A percentile compares a stretch with the other conserved stretches of the same genome.
phyloP scores from a whole-genome alignment of 2,329 filamentous ascomycete species.

The Cephalotrichum gorgonifer region DNA sequence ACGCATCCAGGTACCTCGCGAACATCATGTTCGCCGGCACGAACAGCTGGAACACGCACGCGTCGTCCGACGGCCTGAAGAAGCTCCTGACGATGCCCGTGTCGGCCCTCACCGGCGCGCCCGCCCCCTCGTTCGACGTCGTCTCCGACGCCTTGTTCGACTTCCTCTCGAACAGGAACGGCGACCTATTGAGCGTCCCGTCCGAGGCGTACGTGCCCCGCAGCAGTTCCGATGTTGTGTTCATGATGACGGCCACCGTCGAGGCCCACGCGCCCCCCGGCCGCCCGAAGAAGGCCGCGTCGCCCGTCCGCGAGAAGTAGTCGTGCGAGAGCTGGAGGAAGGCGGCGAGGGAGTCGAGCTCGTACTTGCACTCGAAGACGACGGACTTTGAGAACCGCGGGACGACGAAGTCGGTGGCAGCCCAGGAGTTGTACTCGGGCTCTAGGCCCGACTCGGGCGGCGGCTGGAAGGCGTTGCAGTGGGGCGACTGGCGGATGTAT shows the following conservation, averaged over 20 bases:
- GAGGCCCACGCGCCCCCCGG: slow-evolving; percentile 53
- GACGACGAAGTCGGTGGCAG: slow-evolving; percentile 48
- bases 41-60: slow-evolving; percentile 77
- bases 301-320: slow-evolving; percentile 65
- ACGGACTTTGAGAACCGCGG: slow-evolving; percentile 56
- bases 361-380: slow-evolving; percentile 95
- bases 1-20: slow-evolving; percentile 44
- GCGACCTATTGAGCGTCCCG: slow-evolving; percentile 42
- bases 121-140: slow-evolving; percentile 62
- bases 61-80: slow-evolving; percentile 84
- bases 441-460: slow-evolving; percentile 62
- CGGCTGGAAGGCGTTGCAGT: slow-evolving; percentile 93
- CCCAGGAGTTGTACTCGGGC: slow-evolving; percentile 43
- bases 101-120: slow-evolving; percentile 69
- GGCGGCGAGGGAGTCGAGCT: slow-evolving; percentile 80
- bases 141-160: slow-evolving; percentile 74
- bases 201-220: slow-evolving; percentile 59
- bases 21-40: slow-evolving; percentile 88
- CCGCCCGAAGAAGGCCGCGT: slow-evolving; percentile 62
- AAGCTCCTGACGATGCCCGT: slow-evolving; percentile 78
- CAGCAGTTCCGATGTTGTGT: slow-evolving; percentile 58
- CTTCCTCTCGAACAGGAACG: slow-evolving; percentile 67
- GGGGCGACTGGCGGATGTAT: slow-evolving; percentile 60
- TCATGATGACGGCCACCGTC: slow-evolving; percentile 60
- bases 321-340: slow-evolving; percentile 76